These are phyloP conservation scores for Phytophthora fragariae DNA, from an alignment of 352 stramenopile species.

Conservation along the genomic window DNA sequence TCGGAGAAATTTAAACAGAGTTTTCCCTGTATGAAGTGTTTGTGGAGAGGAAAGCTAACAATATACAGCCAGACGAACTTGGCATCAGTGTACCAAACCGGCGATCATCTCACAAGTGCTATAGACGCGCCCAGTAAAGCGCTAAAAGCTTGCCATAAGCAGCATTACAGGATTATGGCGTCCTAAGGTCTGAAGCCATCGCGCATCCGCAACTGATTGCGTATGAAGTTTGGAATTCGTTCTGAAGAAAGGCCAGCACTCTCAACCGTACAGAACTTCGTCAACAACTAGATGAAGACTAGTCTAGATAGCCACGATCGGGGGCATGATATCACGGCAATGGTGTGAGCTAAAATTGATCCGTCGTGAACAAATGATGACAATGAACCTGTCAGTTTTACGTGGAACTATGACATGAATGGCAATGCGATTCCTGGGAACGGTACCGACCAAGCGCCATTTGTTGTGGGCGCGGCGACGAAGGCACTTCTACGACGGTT, in stretches of 20 bases:
- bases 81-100: background rate
- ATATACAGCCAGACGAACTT: background rate
- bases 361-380: background rate
- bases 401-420: no score
- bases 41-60: background rate
- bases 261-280: background rate
- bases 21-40: background rate
- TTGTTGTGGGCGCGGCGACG: background rate
- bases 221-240: background rate
- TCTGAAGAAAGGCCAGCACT: background rate
- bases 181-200: slow-evolving; percentile 1
- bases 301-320: background rate
- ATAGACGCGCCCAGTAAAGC: background rate
- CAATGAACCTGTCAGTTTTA: background rate
- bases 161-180: slow-evolving; percentile 2
- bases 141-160: background rate
- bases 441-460: background rate
- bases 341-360: background rate
- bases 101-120: background rate
- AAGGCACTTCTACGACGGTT: background rate
- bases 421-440: background rate
- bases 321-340: background rate
- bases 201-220: slow-evolving; percentile 3
- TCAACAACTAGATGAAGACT: background rate
- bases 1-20: background rate